Base-by-base conservation (phyloP, 306 rosid species). In the Ormosia emarginata region DNA sequence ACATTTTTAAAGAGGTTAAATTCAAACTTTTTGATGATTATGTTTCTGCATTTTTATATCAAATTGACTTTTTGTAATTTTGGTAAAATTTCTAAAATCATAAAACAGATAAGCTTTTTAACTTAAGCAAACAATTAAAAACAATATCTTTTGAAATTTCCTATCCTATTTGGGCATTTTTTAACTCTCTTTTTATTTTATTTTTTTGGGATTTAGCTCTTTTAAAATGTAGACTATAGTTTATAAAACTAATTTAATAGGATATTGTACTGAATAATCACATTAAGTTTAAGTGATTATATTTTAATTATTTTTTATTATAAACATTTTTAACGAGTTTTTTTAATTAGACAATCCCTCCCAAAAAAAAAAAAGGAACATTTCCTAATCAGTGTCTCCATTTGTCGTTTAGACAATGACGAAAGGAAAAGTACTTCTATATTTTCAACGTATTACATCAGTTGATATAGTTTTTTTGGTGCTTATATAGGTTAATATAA, bases 1-100 rank as follows among this genome's bases (percentile, higher is more conserved):
- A 47, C 61, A 44, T 17, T 70, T 64, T 75, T 39, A 14, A 71
- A 58, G 67, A 55, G 47, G 64, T 8, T 64, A 29, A 44, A 0
- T 63, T 85, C 80, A 64, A 81, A 29, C 41, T 44, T 63, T 43
- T 29, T 44, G 46, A 67, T 80, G 40, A 85, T 84, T 68, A 49
- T 74, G 78, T 67, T 75, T 50, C 13, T 74, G 12, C 37, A 67
- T 15, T 67, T 73, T 58, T 49, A 7, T 8, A 65, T 30, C 41
- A 37, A 58, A 11, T 29, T 47, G 53, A 57, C 50, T 56, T 83
- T 72, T 44, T 14, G 17, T 17, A 55, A 3, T 62, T 71, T 52
- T 32, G 17, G 24, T 44, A 40, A 61, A 30, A n/a, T n/a, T 67
- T 67, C 30, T 33, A 43, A 65, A 64, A 24, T 53, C 9, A 44